phyloP scores from a whole-genome alignment of 306 rosid species.

The Sphenostylis stenocarpa region DNA sequence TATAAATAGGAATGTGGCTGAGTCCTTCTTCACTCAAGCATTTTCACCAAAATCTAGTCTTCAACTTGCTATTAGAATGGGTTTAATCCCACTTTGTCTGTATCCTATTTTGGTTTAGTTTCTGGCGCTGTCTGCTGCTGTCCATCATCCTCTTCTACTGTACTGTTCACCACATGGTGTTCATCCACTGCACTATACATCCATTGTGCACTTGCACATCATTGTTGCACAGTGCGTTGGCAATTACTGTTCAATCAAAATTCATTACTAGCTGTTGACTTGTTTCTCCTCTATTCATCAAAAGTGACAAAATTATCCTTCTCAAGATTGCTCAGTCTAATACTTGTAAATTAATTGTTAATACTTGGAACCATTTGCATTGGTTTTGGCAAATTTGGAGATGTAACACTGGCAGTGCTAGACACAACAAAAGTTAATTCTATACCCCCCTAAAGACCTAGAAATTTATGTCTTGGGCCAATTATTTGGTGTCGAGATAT shows the following conservation, averaged over 20 bases:
- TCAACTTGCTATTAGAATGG: not conserved
- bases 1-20: too few relatives aligned
- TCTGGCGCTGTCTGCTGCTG: not conserved
- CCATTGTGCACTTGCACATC: too few relatives aligned
- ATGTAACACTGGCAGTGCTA: not conserved
- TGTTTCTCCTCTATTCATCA: not conserved
- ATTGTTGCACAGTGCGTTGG: too few relatives aligned
- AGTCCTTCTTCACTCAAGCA: not conserved
- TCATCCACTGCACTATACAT: too few relatives aligned
- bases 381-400: not conserved
- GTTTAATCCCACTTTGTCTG: not conserved
- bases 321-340: not conserved
- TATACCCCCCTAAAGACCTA: not conserved
- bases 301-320: too few relatives aligned
- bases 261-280: not conserved
- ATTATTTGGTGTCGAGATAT: too few relatives aligned
- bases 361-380: not conserved
- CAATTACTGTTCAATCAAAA: not conserved
- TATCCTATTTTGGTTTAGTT: not conserved
- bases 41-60: not conserved
- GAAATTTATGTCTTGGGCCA: not conserved
- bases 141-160: not conserved
- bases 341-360: not conserved
- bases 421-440: not conserved
- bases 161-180: not conserved